These are phyloP conservation scores for Trichoderma sp. DNA, from an alignment of 2,329 filamentous ascomycete genomes.

Conservation along the genomic window DNA sequence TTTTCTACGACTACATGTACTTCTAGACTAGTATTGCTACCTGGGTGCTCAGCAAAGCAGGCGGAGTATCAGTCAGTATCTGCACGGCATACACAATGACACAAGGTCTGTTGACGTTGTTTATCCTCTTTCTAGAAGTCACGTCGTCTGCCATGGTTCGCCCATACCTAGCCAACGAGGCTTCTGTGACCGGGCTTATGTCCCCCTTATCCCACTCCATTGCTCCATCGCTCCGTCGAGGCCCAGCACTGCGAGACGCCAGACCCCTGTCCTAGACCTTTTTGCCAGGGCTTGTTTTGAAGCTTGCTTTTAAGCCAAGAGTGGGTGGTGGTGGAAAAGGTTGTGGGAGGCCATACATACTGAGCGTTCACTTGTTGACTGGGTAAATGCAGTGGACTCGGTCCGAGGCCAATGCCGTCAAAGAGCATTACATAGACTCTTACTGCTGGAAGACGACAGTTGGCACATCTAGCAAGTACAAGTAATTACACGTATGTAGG, in stretches of 20 bases:
- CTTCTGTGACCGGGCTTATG: neutral
- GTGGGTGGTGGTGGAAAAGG: neutral
- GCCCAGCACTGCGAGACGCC: neutral
- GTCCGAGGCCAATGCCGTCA: neutral
- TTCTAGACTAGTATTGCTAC: no score
- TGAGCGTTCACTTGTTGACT: neutral
- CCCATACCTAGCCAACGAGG: neutral
- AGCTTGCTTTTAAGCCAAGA: neutral
- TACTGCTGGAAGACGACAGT: no score
- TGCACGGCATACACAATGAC: no score
- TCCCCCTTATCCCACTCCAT: neutral
- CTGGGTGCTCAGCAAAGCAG: no score
- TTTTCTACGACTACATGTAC: no score
- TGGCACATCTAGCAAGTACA: no score
- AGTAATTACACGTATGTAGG: no score
- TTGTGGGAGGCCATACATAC: neutral
- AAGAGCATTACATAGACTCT: neutral
- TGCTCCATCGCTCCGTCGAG: neutral
- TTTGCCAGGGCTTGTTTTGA: constrained; percentile 1
- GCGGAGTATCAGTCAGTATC: no score
- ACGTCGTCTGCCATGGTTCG: neutral
- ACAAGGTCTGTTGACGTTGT: no score
- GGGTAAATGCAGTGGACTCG: neutral
- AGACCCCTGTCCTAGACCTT: neutral
- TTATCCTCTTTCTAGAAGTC: no score